Evolutionary conservation across 768 basidiomycete genomes (phyloP).

Genomic region (Boletus speciosus): DNA sequence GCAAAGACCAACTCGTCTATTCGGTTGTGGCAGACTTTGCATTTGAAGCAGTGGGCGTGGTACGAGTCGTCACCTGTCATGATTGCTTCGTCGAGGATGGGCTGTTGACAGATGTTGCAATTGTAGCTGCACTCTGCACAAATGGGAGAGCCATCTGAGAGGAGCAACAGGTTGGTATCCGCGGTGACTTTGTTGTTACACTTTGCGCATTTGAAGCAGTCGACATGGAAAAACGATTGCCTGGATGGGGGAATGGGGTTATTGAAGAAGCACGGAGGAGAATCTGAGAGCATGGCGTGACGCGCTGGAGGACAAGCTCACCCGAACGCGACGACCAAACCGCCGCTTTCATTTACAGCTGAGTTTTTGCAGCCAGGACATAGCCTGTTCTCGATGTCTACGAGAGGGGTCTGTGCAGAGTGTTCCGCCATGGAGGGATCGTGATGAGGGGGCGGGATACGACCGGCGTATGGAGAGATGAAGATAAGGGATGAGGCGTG

Average conservation of each 20-base stretch:
- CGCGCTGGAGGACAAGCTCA: conserved; percentile 37
- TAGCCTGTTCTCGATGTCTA: conserved; percentile 48
- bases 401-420: conserved; percentile 5
- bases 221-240: conserved; percentile 91
- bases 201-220: conserved; percentile 97
- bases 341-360: conserved; percentile 76
- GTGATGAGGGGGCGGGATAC: not conserved
- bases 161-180: conserved; percentile 93
- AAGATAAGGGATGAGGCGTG: not conserved
- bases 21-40: conserved; percentile 87
- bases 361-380: conserved; percentile 84
- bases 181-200: conserved; percentile 90
- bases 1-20: conserved; percentile 99
- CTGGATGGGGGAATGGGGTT: conserved; percentile 37
- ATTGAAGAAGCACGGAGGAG: conserved; percentile 1
- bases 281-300: not conserved
- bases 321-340: conserved; percentile 95
- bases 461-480: not conserved
- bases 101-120: conserved; percentile 90
- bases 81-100: conserved; percentile 97
- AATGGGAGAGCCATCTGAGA: conserved; percentile 97
- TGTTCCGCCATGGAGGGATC: conserved; percentile 15
- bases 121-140: conserved; percentile 91
- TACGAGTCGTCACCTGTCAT: conserved; percentile 99
- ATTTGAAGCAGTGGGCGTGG: conserved; percentile 98